Base-by-base conservation (phyloP, 1,284 basidiomycete species). In the Tilletia caries region DNA sequence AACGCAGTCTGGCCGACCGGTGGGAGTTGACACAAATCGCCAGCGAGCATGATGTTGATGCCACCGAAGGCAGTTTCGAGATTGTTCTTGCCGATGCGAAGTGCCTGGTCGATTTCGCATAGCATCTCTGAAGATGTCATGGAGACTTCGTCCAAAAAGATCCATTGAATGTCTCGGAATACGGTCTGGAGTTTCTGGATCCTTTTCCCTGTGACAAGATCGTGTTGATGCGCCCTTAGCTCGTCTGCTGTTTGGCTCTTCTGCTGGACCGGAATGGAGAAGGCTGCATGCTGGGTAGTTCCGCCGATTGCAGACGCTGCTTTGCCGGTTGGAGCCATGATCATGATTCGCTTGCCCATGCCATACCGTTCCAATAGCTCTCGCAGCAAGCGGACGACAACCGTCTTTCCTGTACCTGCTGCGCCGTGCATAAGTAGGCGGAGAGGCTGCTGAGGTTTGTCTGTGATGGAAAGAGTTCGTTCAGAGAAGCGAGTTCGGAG, bases 11-110 rank as follows among this genome's bases (percentile, higher is more conserved):
- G 2, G 18, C 23, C 20, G 23, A 54, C 52, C 18, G 52, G 52
- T 23, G 52, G 52, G 20, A 54, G 52, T 27, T 54, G 52, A 27
- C 52, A 54, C 25, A 54, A 23, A 54, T 54, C 52, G 5, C 52
- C 52, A 27, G 52, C 52, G 18, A 54, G 4, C 2, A 54, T 4
- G n/a, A 54, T 13, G 23, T 54, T 54, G 3, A 54, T 27, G 3
- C 52, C 52, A 12, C 52, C 52, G 25, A 25, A 54, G 10, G 52
- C 20, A 13, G 2, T 3, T 27, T 54, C n/a, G 25, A 27, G 52
- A 2, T 54, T n/a, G 13, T 23, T 13, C n/a, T 3, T 2, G 15
- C 52, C 52, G 25, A 54, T 54, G 20, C 52, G 12, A 2, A 54
- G 25, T 13, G 52, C 52, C 4, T 54, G 52, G 52, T 54, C 52